phyloP scores from a whole-genome alignment of 2,329 filamentous ascomycete genomes.

The Hypoxylon sp. region DNA sequence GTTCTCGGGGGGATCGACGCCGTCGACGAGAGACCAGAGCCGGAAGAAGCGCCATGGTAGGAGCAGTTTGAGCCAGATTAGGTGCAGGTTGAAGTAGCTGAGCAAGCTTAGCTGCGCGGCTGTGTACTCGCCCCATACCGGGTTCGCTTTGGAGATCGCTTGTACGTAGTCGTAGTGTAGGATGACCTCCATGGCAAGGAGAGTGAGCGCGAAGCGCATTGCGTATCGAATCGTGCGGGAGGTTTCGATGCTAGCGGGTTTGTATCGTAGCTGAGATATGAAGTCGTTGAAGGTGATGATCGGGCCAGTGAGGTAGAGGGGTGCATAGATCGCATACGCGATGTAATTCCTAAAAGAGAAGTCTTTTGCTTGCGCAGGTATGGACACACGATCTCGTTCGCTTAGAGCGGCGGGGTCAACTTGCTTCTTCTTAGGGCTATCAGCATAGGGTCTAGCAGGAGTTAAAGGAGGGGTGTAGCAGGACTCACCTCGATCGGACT shows the following conservation, averaged over 20 bases:
- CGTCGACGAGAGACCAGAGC: slow-evolving; percentile 92
- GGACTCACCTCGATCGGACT: slow-evolving; percentile 84
- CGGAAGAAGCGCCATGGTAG: slow-evolving; percentile 99
- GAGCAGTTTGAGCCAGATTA: slow-evolving; percentile 97
- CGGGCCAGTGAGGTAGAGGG: slow-evolving; percentile 91
- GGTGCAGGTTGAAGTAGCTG: slow-evolving; percentile 94
- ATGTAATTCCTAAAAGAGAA: slow-evolving; percentile 89
- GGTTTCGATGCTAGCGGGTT: slow-evolving; percentile 76
- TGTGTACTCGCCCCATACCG: slow-evolving; percentile 86
- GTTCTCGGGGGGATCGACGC: slow-evolving; percentile 95
- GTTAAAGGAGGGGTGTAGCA: background rate
- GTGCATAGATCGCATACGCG: slow-evolving; percentile 90
- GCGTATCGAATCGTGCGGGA: slow-evolving; percentile 83
- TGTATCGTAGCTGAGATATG: slow-evolving; percentile 85
- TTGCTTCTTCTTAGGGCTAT: slow-evolving; percentile 94
- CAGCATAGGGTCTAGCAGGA: slow-evolving; percentile 59
- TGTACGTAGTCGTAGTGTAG: slow-evolving; percentile 94
- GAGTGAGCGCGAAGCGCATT: slow-evolving; percentile 81
- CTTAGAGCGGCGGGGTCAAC: slow-evolving; percentile 88
- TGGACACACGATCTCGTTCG: slow-evolving; percentile 86
- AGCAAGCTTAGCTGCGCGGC: slow-evolving; percentile 90
- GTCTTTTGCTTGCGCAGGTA: slow-evolving; percentile 77
- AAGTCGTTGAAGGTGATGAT: slow-evolving; percentile 99
- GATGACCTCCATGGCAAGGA: slow-evolving; percentile 91
- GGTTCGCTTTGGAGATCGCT: slow-evolving; percentile 85